These are phyloP conservation scores for Corymbia citriodora DNA, from an alignment of 441 rosid genomes.

Conservation along the genomic window DNA sequence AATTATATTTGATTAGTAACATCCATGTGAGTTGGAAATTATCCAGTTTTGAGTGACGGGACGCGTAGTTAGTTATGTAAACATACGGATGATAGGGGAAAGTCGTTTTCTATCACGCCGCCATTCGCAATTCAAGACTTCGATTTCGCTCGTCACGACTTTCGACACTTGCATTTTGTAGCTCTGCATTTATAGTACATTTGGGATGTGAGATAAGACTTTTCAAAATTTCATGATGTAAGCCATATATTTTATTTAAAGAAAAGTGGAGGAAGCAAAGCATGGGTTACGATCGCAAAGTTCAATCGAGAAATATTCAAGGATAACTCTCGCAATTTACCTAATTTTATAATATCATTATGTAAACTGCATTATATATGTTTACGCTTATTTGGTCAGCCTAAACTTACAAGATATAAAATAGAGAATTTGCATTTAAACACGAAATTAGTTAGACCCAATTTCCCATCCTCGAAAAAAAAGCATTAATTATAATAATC, in stretches of 20 bases:
- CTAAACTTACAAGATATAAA: neutral
- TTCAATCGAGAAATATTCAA: neutral
- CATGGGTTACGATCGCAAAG: fast-evolving
- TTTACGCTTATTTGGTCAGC: fast-evolving
- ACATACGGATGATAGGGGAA: fast-evolving
- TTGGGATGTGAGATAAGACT: fast-evolving
- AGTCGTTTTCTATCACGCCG: neutral
- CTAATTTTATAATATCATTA: neutral
- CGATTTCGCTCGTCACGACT: fast-evolving
- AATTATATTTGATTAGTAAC: fast-evolving
- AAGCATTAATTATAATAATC: neutral
- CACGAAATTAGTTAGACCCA: neutral
- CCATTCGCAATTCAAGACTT: neutral
- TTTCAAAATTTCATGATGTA: neutral
- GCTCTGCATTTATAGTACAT: fast-evolving
- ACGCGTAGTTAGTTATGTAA: fast-evolving
- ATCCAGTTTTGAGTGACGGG: neutral
- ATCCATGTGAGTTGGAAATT: fast-evolving
- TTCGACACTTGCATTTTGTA: neutral
- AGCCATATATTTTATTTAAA: neutral
- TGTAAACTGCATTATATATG: too few relatives aligned
- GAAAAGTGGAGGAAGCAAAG: fast-evolving
- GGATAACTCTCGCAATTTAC: neutral
- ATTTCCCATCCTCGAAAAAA: neutral
- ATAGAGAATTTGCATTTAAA: neutral